These are phyloP conservation scores for Scedosporium dehoogii DNA, from an alignment of 2,329 filamentous ascomycete species.

Conservation along the genomic window DNA sequence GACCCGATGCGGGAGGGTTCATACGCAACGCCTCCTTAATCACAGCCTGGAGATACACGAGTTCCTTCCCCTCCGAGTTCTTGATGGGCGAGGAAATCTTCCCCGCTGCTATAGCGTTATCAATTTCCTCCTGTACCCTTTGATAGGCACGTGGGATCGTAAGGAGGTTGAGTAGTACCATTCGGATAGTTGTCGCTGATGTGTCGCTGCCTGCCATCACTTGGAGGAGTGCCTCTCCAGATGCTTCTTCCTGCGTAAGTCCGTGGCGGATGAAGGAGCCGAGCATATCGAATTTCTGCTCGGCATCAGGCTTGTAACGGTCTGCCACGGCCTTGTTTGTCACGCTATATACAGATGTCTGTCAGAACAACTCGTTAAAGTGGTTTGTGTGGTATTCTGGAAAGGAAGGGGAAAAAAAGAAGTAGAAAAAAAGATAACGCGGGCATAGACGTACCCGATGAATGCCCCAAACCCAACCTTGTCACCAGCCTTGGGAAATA, in stretches of 20 bases:
- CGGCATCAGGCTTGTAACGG: slow-evolving; percentile 13
- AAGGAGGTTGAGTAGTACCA: slow-evolving; percentile 40
- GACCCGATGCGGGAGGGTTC: slow-evolving; percentile 30
- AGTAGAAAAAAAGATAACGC: background rate
- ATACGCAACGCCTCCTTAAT: slow-evolving; percentile 39
- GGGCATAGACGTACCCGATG: slow-evolving; percentile 16
- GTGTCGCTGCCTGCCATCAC: slow-evolving; percentile 29
- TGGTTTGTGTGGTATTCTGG: background rate
- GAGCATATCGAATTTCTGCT: slow-evolving; percentile 25
- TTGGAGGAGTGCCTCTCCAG: slow-evolving; percentile 22
- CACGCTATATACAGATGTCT: background rate
- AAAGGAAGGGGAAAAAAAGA: background rate
- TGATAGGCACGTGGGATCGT: slow-evolving; percentile 35
- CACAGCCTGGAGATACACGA: slow-evolving; percentile 39
- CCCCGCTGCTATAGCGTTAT: slow-evolving; percentile 17
- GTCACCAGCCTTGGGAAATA: slow-evolving; percentile 30
- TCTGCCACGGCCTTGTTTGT: slow-evolving; percentile 9
- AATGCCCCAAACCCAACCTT: slow-evolving; percentile 27
- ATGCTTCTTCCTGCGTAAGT: slow-evolving; percentile 18
- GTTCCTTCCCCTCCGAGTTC: slow-evolving; percentile 24
- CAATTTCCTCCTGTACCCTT: slow-evolving; percentile 39
- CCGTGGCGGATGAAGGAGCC: slow-evolving; percentile 30
- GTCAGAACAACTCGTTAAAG: background rate
- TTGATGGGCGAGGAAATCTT: slow-evolving; percentile 19
- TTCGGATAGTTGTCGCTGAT: slow-evolving; percentile 26